Percentiles rank a stretch among this genome's conserved stretches.
phyloP scores from a whole-genome alignment of 176 grass and related monocot species.

The Cenchrus fungigraminus region DNA sequence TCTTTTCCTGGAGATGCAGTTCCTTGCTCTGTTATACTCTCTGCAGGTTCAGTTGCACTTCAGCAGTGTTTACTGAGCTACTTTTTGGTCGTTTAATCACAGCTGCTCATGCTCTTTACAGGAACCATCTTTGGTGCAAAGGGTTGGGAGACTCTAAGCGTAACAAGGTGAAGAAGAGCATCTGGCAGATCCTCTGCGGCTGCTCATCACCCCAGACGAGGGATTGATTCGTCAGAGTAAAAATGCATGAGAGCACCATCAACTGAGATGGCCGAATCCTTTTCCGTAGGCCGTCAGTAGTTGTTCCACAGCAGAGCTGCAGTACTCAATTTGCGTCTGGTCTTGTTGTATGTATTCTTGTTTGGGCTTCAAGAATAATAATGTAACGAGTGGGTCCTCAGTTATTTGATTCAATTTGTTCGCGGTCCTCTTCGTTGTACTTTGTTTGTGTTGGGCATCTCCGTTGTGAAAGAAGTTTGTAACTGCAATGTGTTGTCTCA shows the following conservation, averaged over 20 bases:
- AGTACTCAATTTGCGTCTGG: too few species aligned
- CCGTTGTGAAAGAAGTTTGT: too few species aligned
- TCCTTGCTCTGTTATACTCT: background rate
- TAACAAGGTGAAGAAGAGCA: slow-evolving; percentile 57
- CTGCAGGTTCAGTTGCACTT: background rate
- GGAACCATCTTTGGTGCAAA: background rate
- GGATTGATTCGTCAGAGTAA: background rate
- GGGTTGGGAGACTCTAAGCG: slow-evolving; percentile 11
- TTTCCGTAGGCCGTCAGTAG: too few species aligned
- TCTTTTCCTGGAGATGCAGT: background rate
- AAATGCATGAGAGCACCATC: background rate
- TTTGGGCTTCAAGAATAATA: too few species aligned
- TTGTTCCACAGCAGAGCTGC: too few species aligned
- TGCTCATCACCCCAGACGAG: slow-evolving; percentile 28
- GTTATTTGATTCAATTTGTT: slow-evolving; percentile 29
- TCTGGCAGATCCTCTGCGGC: slow-evolving; percentile 44
- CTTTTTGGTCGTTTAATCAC: too few species aligned
- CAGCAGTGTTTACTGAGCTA: too few species aligned
- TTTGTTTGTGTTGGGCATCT: too few species aligned
- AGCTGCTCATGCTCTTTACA: background rate
- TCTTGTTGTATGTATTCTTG: too few species aligned
- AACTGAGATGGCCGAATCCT: too few species aligned
- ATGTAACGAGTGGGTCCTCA: background rate
- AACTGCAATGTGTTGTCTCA: too few species aligned
- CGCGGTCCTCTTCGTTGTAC: background rate